Conservation (phyloP, 2,329 filamentous ascomycete genomes). For the Aspergillus sp. region DNA sequence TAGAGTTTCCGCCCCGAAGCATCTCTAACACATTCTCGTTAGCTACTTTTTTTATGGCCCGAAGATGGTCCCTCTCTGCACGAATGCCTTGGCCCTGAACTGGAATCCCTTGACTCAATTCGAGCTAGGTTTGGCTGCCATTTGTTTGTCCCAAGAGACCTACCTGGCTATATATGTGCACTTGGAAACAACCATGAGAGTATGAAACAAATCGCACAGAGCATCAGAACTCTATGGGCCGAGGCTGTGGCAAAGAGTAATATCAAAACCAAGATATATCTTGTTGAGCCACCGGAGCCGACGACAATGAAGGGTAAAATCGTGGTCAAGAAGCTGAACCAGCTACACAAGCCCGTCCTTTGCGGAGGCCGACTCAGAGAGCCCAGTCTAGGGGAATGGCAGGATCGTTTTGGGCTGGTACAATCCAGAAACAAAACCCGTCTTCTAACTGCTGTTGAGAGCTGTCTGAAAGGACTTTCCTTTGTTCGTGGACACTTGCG, state of each 20-base stretch:
- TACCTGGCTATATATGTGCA: slow-evolving; percentile 33
- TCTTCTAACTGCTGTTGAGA: slow-evolving; percentile 30
- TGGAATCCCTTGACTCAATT: slow-evolving; percentile 48
- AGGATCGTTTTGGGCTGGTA: slow-evolving; percentile 20
- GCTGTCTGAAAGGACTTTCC: slow-evolving; percentile 31
- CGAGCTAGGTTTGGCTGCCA: slow-evolving; percentile 41
- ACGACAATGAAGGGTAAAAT: slow-evolving; percentile 24
- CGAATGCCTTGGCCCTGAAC: slow-evolving; percentile 41
- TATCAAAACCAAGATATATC: slow-evolving; percentile 33
- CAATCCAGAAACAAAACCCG: slow-evolving; percentile 31
- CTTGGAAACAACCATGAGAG: slow-evolving; percentile 32
- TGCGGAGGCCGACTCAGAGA: slow-evolving; percentile 18
- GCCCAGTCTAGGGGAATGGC: slow-evolving; percentile 23
- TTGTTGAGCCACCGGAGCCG: slow-evolving; percentile 31
- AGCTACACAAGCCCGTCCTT: slow-evolving; percentile 22
- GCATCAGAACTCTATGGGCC: slow-evolving; percentile 29
- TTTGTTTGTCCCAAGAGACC: slow-evolving; percentile 37
- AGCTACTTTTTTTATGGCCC: slow-evolving; percentile 49
- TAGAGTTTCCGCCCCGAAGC: background rate
- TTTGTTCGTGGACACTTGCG: slow-evolving; percentile 37
- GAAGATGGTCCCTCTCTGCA: slow-evolving; percentile 41
- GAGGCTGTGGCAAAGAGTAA: slow-evolving; percentile 28
- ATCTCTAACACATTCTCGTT: background rate
- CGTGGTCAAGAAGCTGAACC: slow-evolving; percentile 21
- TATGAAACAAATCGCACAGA: slow-evolving; percentile 37